Percentiles rank a stretch among this genome's conserved stretches.
Conservation (phyloP, 306 rosid genomes). For the Lithocarpus polystachyus region DNA sequence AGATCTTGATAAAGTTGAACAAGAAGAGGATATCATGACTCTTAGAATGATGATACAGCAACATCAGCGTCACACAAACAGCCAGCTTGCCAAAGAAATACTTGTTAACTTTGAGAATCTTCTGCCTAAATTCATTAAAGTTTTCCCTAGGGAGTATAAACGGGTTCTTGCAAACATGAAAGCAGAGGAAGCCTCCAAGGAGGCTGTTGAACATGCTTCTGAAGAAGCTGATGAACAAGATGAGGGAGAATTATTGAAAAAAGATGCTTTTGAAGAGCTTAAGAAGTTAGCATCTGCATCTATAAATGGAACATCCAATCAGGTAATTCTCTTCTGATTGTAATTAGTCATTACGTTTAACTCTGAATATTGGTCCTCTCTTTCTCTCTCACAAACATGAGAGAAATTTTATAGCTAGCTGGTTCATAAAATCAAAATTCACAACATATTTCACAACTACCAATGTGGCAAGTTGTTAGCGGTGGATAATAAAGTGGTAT, state of each 20-base stretch:
- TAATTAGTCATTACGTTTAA: not conserved
- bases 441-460: not conserved
- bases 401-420: not conserved
- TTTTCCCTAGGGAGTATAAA: conserved; percentile 88
- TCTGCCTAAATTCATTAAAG: conserved; percentile 84
- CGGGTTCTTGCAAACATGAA: conserved; percentile 68
- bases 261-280: conserved; percentile 95
- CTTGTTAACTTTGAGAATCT: conserved; percentile 68
- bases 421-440: not conserved
- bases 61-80: conserved; percentile 92
- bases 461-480: too few species aligned
- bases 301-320: conserved; percentile 53
- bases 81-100: conserved; percentile 77
- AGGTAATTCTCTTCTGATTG: conserved; percentile 37
- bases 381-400: not conserved
- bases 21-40: conserved; percentile 68
- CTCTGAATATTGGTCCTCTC: not conserved
- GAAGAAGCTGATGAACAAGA: conserved; percentile 42
- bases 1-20: conserved; percentile 86
- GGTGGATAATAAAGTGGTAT: too few species aligned
- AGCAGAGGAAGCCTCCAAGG: conserved; percentile 49
- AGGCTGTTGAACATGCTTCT: conserved; percentile 32
- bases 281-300: conserved; percentile 76
- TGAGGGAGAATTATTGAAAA: conserved; percentile 49
- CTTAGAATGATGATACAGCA: conserved; percentile 92